Percentiles rank a stretch among this genome's conserved stretches.
Evolutionary conservation across 2,329 filamentous ascomycete genomes (phyloP).

Genomic region (Aureobasidium sp.): DNA sequence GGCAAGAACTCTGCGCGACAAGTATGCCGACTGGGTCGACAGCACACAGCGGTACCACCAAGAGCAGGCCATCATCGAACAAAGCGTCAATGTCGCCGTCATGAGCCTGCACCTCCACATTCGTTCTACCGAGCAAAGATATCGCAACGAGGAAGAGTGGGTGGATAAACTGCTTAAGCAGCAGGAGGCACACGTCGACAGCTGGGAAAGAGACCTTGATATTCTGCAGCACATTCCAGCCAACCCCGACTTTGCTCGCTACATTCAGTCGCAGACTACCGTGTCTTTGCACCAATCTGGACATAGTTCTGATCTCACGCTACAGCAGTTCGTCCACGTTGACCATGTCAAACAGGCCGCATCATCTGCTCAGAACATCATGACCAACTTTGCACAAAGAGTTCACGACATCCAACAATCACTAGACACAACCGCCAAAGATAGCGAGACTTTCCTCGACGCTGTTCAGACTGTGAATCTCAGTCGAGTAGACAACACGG

Average conservation of each 20-base stretch:
- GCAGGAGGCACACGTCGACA: slow-evolving; percentile 55
- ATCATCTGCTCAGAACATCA: slow-evolving; percentile 56
- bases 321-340: slow-evolving; percentile 70
- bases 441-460: slow-evolving; percentile 39
- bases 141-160: slow-evolving; percentile 65
- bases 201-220: slow-evolving; percentile 63
- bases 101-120: slow-evolving; percentile 75
- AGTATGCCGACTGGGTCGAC: slow-evolving; percentile 59
- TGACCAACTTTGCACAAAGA: slow-evolving; percentile 56
- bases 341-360: slow-evolving; percentile 68
- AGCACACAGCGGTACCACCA: slow-evolving; percentile 58
- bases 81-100: slow-evolving; percentile 75
- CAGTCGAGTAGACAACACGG: slow-evolving; percentile 45
- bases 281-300: slow-evolving; percentile 31
- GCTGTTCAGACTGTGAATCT: slow-evolving; percentile 40
- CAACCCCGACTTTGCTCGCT: slow-evolving; percentile 56
- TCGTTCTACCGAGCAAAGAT: slow-evolving; percentile 63
- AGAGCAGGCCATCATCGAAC: slow-evolving; percentile 69
- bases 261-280: slow-evolving; percentile 25
- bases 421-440: slow-evolving; percentile 35
- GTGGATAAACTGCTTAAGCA: slow-evolving; percentile 60
- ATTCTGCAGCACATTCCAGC: slow-evolving; percentile 59
- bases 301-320: slow-evolving; percentile 41
- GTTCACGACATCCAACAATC: slow-evolving; percentile 36
- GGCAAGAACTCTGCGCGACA: slow-evolving; percentile 64